Percentiles rank a stretch among this genome's conserved stretches.
phyloP scores from a whole-genome alignment of 208 protist species.

The Trichomonas gallinae region DNA sequence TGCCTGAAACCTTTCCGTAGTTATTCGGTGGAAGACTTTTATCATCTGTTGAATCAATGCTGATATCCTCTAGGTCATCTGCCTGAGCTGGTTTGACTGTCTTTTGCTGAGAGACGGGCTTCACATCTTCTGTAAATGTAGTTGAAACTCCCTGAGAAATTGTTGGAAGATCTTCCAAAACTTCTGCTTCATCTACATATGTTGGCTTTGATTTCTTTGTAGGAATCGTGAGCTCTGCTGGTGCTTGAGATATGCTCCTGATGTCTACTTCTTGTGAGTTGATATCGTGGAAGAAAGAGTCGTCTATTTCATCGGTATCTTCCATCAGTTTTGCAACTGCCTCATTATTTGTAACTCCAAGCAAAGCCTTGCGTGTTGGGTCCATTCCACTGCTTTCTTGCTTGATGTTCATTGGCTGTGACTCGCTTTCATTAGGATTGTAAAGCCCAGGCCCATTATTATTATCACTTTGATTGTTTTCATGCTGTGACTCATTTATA shows the following conservation, averaged over 20 bases:
- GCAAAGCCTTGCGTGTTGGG: not conserved
- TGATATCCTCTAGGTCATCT: not conserved
- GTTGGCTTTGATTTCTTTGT: not conserved
- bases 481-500: not conserved
- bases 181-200: not conserved
- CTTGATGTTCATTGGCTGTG: not conserved
- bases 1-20: not conserved
- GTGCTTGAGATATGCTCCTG: not conserved
- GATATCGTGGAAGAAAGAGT: not conserved
- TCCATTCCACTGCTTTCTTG: not conserved
- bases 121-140: not conserved
- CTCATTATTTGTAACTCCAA: not conserved
- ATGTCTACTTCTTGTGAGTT: not conserved
- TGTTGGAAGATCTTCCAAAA: not conserved
- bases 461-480: not conserved
- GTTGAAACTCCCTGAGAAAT: not conserved
- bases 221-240: not conserved
- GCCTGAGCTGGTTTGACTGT: not conserved
- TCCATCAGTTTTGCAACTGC: not conserved
- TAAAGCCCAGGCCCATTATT: not conserved
- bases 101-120: not conserved
- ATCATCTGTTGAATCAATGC: not conserved
- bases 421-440: not conserved
- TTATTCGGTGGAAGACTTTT: not conserved
- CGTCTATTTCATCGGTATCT: not conserved